phyloP scores from a whole-genome alignment of 768 basidiomycete species.

The Gelatoporia subvermispora region DNA sequence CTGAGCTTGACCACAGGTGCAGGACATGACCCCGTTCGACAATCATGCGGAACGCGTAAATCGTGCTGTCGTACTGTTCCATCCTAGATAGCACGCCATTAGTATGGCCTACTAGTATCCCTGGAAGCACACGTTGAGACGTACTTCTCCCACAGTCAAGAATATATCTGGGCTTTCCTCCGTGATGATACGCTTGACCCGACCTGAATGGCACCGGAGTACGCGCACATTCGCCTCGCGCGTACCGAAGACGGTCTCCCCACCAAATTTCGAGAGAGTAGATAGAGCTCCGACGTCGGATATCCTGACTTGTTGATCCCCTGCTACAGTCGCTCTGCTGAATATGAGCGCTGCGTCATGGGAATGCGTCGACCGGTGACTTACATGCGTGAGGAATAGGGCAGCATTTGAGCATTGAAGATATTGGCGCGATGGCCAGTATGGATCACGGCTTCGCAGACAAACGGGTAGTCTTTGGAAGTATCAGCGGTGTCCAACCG shows the following conservation, averaged over 20 bases:
- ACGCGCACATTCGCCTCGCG: conserved; percentile 46
- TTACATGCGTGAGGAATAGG: conserved; percentile 74
- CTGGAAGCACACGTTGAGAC: conserved; percentile 14
- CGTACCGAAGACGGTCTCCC: conserved; percentile 41
- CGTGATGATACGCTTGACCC: conserved; percentile 76
- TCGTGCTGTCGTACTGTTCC: conserved; percentile 88
- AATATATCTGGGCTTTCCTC: conserved; percentile 77
- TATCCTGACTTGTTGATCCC: conserved; percentile 71
- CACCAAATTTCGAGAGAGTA: conserved; percentile 29
- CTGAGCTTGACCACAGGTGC: conserved; percentile 63
- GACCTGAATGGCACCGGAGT: conserved; percentile 63
- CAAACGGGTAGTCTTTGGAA: conserved; percentile 54
- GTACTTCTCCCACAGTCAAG: conserved; percentile 74
- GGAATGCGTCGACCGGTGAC: conserved; percentile 17
- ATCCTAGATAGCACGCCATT: conserved; percentile 46
- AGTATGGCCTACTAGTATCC: conserved; percentile 11
- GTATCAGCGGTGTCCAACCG: conserved; percentile 46
- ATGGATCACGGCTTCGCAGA: conserved; percentile 59
- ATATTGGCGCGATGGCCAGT: conserved; percentile 85
- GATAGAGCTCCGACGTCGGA: conserved; percentile 55
- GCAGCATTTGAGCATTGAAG: conserved; percentile 79
- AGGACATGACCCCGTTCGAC: conserved; percentile 54
- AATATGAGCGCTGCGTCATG: background rate
- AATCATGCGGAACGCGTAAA: conserved; percentile 65
- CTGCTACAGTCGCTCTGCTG: conserved; percentile 64